Evolutionary conservation across 2,329 filamentous ascomycete species (phyloP), one percentile per base, ranked within the genome.

Genomic region (Fusarium subtropicale): DNA sequence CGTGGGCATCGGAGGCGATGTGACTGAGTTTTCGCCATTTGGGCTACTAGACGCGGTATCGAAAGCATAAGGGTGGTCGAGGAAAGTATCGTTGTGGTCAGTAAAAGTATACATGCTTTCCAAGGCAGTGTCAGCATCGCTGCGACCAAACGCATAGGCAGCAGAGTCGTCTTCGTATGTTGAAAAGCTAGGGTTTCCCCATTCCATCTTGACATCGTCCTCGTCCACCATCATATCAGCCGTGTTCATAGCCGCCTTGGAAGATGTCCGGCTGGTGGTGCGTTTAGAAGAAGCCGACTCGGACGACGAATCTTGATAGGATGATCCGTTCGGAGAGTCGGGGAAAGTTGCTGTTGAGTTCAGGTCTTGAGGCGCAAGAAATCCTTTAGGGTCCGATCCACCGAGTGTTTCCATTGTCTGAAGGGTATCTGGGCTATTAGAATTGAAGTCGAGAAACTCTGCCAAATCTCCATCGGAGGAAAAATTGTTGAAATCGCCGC

Each of bases 21-120:
- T 79, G 67, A 84, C 81, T 56, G 80, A 75, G 12, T 66, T 54
- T 36, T 66, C 75, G 16, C 60, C 68, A 34, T 66, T 72, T 16
- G 88, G 87, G 64, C 87, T 90, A 69, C 84, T 88, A 3, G 86
- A 84, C 11, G 85, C 84, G 70, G 86, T 87, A 18, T 86, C 84
- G 73, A 90, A 89, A 68, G 88, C 85, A 69, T 89, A 87, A 48
- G 82, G 79, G 46, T 80, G 79, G 54, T 84, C 80, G 80, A 85
- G 83, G 53, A 81, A 81, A 68, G 80, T 80, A 62, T 84, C 83
- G 58, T 78, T 76, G 20, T 77, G 69, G n/a, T 77, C 74, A 31
- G 68, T 62, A 57, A 80, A 79, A 36, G 60, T 71, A 52, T 78
- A 79, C 8, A 80, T 58, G 18, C 20, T 51, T 47, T 76, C 77